A percentile compares a stretch with the other conserved stretches of the same genome.
These are phyloP conservation scores for Xanthoparmelia taractica DNA, from an alignment of 495 filamentous ascomycete genomes.

Conservation along the genomic window DNA sequence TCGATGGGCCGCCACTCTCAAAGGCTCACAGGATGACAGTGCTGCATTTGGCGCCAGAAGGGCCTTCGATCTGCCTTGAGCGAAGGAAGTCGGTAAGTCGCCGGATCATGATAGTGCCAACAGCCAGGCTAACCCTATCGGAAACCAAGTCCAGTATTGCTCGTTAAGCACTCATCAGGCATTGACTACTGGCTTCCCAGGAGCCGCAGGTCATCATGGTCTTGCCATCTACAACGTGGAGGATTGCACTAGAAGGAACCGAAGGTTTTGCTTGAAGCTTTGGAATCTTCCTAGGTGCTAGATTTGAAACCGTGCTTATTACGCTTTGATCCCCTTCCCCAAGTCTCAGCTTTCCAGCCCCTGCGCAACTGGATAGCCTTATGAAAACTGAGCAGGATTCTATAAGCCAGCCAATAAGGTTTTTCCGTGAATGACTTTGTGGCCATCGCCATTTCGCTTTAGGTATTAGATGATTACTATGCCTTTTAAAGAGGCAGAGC, in stretches of 20 bases:
- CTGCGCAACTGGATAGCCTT: neutral
- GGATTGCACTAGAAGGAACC: neutral
- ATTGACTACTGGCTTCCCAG: neutral
- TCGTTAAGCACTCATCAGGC: neutral
- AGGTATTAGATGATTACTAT: neutral
- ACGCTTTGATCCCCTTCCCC: neutral
- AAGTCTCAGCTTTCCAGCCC: neutral
- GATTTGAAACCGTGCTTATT: neutral
- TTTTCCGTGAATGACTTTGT: neutral
- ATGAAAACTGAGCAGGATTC: neutral
- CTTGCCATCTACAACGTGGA: neutral
- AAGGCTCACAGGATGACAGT: neutral
- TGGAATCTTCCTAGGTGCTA: neutral
- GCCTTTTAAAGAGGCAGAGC: neutral
- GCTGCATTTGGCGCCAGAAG: neutral
- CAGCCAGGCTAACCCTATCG: neutral
- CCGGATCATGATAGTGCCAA: neutral
- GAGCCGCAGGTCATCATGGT: neutral
- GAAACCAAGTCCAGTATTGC: neutral
- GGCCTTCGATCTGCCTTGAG: neutral
- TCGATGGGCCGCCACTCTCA: neutral
- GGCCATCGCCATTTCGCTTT: neutral
- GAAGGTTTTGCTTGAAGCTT: no score
- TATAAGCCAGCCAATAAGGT: neutral
- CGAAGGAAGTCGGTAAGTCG: neutral